Conservation (phyloP, 352 stramenopile species). For the Phytophthora constricta region DNA sequence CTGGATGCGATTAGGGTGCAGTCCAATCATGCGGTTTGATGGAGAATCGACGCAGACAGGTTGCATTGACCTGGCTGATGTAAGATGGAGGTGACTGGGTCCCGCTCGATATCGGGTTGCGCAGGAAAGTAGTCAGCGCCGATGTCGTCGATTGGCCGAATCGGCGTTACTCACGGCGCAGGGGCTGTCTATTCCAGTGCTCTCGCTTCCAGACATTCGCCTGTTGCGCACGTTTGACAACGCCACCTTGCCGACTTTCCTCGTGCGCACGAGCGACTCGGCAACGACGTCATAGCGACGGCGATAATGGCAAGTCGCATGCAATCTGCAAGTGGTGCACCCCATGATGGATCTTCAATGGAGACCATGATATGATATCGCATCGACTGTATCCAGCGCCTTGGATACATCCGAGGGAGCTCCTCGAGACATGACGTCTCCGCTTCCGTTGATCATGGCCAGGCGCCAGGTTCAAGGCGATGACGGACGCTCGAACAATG, state of each 20-base stretch:
- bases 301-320: background rate
- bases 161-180: slow-evolving; percentile 27
- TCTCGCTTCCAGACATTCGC: slow-evolving; percentile 9
- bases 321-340: too few species aligned
- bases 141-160: slow-evolving; percentile 21
- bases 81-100: background rate
- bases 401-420: background rate
- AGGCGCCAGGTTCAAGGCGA: background rate
- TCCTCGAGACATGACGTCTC: background rate
- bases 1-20: too few species aligned
- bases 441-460: background rate
- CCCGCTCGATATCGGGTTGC: background rate
- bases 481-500: background rate
- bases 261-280: slow-evolving; percentile 12
- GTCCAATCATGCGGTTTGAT: too few species aligned
- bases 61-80: background rate
- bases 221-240: slow-evolving; percentile 12
- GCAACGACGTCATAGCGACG: slow-evolving; percentile 10
- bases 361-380: background rate
- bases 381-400: background rate
- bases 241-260: slow-evolving; percentile 4
- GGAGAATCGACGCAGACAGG: too few species aligned
- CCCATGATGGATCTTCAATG: slow-evolving; percentile 4
- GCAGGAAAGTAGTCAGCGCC: slow-evolving; percentile 7
- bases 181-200: slow-evolving; percentile 4